Percentiles rank a stretch among this genome's conserved stretches.
These are phyloP conservation scores for Moelleriella libera DNA, from an alignment of 2,329 filamentous ascomycete species.

Conservation along the genomic window DNA sequence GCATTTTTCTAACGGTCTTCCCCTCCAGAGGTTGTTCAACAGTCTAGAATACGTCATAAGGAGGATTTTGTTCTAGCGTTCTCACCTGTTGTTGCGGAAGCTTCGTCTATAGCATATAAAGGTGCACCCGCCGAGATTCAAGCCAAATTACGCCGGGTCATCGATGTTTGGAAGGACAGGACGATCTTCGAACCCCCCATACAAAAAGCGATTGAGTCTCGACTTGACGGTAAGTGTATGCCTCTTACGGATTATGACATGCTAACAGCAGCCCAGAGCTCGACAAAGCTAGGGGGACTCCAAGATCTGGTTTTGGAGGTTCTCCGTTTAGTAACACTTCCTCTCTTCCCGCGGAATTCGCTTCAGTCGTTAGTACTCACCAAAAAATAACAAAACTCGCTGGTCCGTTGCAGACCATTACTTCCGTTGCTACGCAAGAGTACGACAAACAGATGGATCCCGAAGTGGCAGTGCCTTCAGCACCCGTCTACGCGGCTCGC, in stretches of 20 bases:
- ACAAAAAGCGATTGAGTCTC: conserved; percentile 65
- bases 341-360: conserved; percentile 60
- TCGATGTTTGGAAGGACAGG: conserved; percentile 88
- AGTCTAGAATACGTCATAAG: conserved; percentile 84
- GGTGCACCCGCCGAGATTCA: conserved; percentile 77
- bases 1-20: too few species aligned
- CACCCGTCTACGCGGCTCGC: conserved; percentile 82
- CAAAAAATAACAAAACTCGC: conserved; percentile 61
- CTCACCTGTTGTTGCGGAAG: conserved; percentile 82
- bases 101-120: conserved; percentile 81
- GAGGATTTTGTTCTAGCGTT: conserved; percentile 88
- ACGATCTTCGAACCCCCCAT: conserved; percentile 71
- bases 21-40: conserved; percentile 73
- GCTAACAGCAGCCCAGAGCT: conserved; percentile 32
- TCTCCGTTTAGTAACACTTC: conserved; percentile 43
- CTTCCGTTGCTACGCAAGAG: conserved; percentile 62
- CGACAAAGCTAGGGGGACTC: conserved; percentile 42
- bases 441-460: conserved; percentile 74
- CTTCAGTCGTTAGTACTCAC: conserved; percentile 60
- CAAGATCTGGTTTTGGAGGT: conserved; percentile 35
- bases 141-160: conserved; percentile 70
- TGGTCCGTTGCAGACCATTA: conserved; percentile 49
- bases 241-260: conserved; percentile 4
- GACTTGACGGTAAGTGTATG: conserved; percentile 53
- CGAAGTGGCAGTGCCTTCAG: conserved; percentile 52